Conservation (phyloP, 192 early-diverging fungal genomes). For the Backusella sp. region DNA sequence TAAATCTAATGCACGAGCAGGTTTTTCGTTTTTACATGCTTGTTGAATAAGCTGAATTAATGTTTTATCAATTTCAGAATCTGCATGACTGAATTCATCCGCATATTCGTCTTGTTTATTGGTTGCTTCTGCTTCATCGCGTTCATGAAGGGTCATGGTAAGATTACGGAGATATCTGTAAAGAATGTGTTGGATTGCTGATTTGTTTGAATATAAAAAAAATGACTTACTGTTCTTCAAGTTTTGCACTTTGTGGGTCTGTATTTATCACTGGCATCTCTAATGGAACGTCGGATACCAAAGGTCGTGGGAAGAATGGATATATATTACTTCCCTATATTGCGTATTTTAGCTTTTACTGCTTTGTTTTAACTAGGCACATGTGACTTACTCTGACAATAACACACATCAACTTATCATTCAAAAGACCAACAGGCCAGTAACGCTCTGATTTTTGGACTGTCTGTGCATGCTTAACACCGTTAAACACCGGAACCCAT, state of each 20-base stretch:
- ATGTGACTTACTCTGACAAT: constrained; percentile 58
- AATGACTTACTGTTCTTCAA: constrained; percentile 41
- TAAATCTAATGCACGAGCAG: constrained; percentile 81
- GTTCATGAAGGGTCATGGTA: constrained; percentile 55
- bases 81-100: constrained; percentile 43
- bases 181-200: not conserved
- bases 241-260: constrained; percentile 37
- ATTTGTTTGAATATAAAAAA: constrained; percentile 7
- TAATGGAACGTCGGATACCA: constrained; percentile 62
- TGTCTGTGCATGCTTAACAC: constrained; percentile 32
- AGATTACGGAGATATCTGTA: constrained; percentile 45
- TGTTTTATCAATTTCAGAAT: constrained; percentile 80
- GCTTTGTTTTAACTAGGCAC: not conserved
- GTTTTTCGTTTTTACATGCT: constrained; percentile 77
- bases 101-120: constrained; percentile 32
- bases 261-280: constrained; percentile 64
- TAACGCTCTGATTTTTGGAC: constrained; percentile 56
- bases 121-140: constrained; percentile 51
- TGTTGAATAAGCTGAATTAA: constrained; percentile 71
- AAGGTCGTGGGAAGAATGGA: constrained; percentile 73
- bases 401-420: constrained; percentile 67
- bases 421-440: constrained; percentile 87
- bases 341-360: not conserved
- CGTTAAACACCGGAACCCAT: constrained; percentile 89
- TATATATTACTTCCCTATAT: constrained; percentile 47